phyloP scores from a whole-genome alignment of 441 rosid genomes.

The Croton laevigatus region DNA sequence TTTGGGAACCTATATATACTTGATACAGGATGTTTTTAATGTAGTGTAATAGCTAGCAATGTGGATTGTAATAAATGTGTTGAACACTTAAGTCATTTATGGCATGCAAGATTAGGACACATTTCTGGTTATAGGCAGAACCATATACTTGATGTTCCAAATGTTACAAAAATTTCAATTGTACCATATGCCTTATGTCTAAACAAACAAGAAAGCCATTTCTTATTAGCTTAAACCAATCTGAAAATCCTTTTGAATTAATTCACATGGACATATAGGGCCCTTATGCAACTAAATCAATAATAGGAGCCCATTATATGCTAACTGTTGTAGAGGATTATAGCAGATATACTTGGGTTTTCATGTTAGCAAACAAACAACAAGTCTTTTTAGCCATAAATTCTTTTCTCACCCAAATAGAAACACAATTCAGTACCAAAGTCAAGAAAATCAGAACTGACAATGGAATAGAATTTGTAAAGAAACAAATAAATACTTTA shows the following conservation, averaged over 20 bases:
- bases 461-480: neutral
- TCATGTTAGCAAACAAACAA: neutral
- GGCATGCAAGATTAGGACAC: too few relatives aligned
- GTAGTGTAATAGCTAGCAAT: too few relatives aligned
- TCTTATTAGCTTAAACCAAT: neutral
- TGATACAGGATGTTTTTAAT: too few relatives aligned
- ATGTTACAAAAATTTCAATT: too few relatives aligned
- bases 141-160: too few relatives aligned
- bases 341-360: constrained; percentile 2
- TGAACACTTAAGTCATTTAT: too few relatives aligned
- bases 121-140: too few relatives aligned
- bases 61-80: too few relatives aligned
- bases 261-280: constrained; percentile 12
- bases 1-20: too few relatives aligned
- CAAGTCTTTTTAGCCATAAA: neutral
- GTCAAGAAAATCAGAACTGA: neutral
- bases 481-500: neutral
- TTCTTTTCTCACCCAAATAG: neutral
- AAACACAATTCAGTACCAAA: neutral
- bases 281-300: neutral
- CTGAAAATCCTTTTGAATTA: neutral
- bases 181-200: neutral
- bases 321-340: constrained; percentile 8
- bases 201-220: neutral
- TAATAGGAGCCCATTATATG: neutral